Base-by-base conservation (phyloP, 805 yeast genomes). In the Saccharomycopsis sp. region DNA sequence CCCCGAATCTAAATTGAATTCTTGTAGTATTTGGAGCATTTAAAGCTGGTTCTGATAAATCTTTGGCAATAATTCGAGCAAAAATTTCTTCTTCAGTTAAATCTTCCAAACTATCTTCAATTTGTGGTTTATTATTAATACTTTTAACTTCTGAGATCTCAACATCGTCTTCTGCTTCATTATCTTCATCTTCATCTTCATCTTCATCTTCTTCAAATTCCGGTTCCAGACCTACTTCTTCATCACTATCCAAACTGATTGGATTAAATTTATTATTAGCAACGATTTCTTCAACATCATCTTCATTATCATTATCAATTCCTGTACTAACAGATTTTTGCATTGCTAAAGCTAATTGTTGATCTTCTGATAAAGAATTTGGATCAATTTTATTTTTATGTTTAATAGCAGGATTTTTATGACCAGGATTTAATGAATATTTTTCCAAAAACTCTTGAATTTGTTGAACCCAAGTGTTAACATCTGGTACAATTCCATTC, bases 1-100 rank as follows among this genome's bases (percentile, higher is more conserved):
- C 85, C 14, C 88, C 92, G 21, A 84, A 71, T 44, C 96, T 68
- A n/a, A 92, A 70, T 59, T 92, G 97, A 20, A 92, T 72, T 51
- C 96, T 67, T 0, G 96, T 84, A 0, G 76, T 66, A 5, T 66
- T 59, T 0, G 74, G 70, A 9, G 70, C 77, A 4, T 60, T 55
- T 3, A 63, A 55, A 1, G 70, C 57, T 1, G 71, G 57, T 52
- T 87, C 96, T 0, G 63, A 62, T 42, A 76, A 74, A 32, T 67
- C 69, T 2, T 53, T 50, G 0, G 88, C 67, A 23, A 54, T 36
- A 6, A 85, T 78, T 0, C 61, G 40, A 8, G 66, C 69, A 42
- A 81, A 68, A 4, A 62, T 60, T 46, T 74, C 76, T 19, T 49
- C 59, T 9, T 62, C 64, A 1, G 67, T 52, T 5, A 54, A 38